Evolutionary conservation across 1,139 yeast species (phyloP), one percentile per base, ranked within the genome.

Genomic region (Taiozyma sp.): DNA sequence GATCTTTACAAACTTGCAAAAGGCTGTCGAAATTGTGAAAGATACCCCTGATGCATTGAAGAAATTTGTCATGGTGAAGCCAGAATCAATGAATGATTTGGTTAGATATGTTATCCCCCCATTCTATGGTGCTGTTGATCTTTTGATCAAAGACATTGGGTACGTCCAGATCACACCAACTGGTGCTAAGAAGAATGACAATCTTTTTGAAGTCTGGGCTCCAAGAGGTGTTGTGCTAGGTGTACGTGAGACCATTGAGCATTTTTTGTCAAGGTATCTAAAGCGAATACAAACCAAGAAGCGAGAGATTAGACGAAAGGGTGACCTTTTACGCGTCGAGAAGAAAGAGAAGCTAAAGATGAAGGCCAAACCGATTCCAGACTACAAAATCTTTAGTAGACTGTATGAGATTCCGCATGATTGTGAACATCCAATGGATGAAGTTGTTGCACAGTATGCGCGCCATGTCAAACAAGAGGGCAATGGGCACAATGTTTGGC

Each of bases 121-220:
- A n/a, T 84, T 84, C 57, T 70, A 69, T 48, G 95, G 92, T 0
- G 70, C 81, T 2, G 72, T 86, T 22, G 93, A 87, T 59, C 62
- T 89, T 29, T 88, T 88, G 0, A 61, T 90, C 14, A 80, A 83
- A 47, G 86, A 86, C 50, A 64, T 86, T 16, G 96, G 96, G 0
- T 81, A 79, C 56, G 58, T 89, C 2, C 81, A 83, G 49, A 65
- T 89, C 39, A 78, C 77, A 27, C 83, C 90, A 1, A 82, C 87
- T 0, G 93, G 96, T 2, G 63, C 58, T n/a, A 70, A 74, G 48
- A 65, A 68, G 3, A 68, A 57, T 30, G 67, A 64, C 8, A 75
- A 77, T 4, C 67, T 72, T 22, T 67, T 65, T 45, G 76, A 73
- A 54, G 71, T 82, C 1, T 78, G 77, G 72, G 76, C 75, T 1